Conservation (phyloP, 345 rosid species). For the Trapa bicornis region DNA sequence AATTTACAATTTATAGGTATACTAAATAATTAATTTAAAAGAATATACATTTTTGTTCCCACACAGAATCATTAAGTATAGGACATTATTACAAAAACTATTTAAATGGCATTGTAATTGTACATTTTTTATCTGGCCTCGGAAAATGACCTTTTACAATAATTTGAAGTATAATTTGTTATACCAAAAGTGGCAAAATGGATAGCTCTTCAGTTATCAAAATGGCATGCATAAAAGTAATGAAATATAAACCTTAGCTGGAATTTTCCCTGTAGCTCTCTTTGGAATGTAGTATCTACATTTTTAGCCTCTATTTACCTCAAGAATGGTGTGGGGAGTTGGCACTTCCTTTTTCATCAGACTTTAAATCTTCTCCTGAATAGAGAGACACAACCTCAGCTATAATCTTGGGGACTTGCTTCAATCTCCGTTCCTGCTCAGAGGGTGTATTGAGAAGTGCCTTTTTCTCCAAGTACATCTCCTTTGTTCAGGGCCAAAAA, state of each 20-base stretch:
- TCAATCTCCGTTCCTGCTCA: constrained; percentile 33
- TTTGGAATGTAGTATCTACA: background rate
- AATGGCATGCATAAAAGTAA: no score
- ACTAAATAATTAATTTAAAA: no score
- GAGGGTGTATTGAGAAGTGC: constrained; percentile 24
- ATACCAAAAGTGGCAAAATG: no score
- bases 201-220: no score
- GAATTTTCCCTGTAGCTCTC: background rate
- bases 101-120: no score
- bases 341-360: background rate
- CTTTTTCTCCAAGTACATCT: constrained; percentile 21
- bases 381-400: constrained; percentile 13
- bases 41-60: no score
- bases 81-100: no score
- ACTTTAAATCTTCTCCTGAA: background rate
- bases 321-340: background rate
- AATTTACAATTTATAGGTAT: no score
- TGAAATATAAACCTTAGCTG: background rate
- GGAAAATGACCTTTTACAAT: no score
- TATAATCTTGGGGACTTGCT: constrained; percentile 31
- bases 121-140: no score
- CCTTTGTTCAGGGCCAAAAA: constrained; percentile 19
- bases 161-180: no score
- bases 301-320: background rate
- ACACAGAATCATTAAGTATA: no score